Evolutionary conservation across 2,329 filamentous ascomycete genomes (phyloP), one percentile per base, ranked within the genome.

Genomic region (Diaporthe nobilis): DNA sequence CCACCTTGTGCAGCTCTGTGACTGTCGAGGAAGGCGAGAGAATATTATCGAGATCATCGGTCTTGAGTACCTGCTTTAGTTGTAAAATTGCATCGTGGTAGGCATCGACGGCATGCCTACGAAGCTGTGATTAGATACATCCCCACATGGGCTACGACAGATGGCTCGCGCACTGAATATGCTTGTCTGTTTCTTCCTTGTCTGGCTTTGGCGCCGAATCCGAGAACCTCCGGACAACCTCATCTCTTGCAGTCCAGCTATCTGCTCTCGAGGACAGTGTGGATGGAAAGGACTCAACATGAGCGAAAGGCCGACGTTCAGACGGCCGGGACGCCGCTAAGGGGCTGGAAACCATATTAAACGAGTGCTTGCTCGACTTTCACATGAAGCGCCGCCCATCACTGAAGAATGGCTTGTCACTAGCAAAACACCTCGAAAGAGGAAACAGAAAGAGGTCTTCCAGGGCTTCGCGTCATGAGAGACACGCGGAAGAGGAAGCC

Each of bases 221-320:
- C n/a, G 79, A 79, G 61, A 80, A 80, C n/a, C 80, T 77, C n/a
- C 79, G 74, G 31, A 81, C 72, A 25, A 77, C 37, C 49, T 78
- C 77, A 72, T 73, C 79, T 31, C 37, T 67, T 10, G 37, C 37
- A 25, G 60, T 22, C 72, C 72, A 73, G 31, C 72, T 70, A 28
- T 57, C 37, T n/a, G 58, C 6, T 34, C 72, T 67, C 15, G 72
- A 73, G 4, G 72, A 63, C 17, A 72, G 17, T 25, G 44, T 51
- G 25, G 44, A 63, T 13, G 57, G 37, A 25, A 53, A 53, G 15
- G 57, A 49, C 39, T 49, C 44, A 31, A 53, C 34, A 63, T 39
- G 71, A 9, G 57, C 20, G 28, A 72, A 63, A 15, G 57, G 71
- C 3, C 71, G 71, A 37, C 31, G 47, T 10, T 15, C 71, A 49